Base-by-base conservation (phyloP, 164 flowering plant species). In the Aristolochia californica region DNA sequence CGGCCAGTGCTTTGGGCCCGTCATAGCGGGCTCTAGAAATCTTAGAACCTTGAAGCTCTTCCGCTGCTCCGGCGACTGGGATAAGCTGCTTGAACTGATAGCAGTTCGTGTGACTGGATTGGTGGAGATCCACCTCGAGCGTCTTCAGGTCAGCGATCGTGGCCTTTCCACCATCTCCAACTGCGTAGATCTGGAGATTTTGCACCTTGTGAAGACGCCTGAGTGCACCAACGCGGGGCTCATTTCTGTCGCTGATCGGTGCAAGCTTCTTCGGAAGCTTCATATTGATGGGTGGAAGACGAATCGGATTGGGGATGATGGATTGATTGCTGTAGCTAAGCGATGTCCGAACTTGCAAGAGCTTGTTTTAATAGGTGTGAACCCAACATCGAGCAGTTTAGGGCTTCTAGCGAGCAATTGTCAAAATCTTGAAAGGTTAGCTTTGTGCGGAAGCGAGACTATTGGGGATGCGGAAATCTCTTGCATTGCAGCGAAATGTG, bases 281-380 rank as follows among this genome's bases (percentile, higher is more conserved):
- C 95, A 93, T 57, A 79, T 93, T 56, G 97, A 93, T 71, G 99
- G 97, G 7, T 93, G 99, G 96, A 83, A 81, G 72, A 83, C 82
- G 43, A 85, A 94, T 62, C 59, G 87, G 66, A 89, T 90, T 20
- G 95, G 93, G 0, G 95, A 94, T 38, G 93, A 83, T 43, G 93
- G 91, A 30, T 62, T 94, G 63, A 63, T 77, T 51, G 87, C 87
- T 0, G 71, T 94, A 5, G 96, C 88, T 0, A 77, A 78, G 55
- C 69, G 77, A 0, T 81, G 93, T 59, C 69, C 64, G 2, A 78
- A 85, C 40, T 72, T 94, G 45, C 95, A 85, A 56, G 99, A 94
- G 51, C 77, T 94, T 53, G 96, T 90, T 48, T 70, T 94, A 49
- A 87, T 89, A 48, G 93, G 96, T 14, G 78, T 94, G 1, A 84